Base-by-base conservation (phyloP, 2,329 filamentous ascomycete genomes). In the Aspergillus pseudonomiae region DNA sequence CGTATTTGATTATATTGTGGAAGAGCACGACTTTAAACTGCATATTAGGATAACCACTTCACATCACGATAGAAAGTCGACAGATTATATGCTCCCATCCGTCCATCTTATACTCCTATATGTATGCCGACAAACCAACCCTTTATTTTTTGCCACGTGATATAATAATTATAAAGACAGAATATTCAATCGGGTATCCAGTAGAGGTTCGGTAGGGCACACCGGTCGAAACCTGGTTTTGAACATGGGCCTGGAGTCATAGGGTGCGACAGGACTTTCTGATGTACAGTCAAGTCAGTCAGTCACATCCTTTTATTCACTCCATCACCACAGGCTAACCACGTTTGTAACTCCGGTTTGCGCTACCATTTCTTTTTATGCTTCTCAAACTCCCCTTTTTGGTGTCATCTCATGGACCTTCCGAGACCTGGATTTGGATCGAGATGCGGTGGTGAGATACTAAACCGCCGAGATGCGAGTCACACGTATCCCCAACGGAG, bases 111-210 rank as follows among this genome's bases (percentile, higher is more conserved):
- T 55, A 55, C 52, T 55, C 52, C 52, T 52, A 52, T 52, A 28
- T 55, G 12, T 39, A 55, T 55, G 34, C 52, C n/a, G 16, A 57
- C 39, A 26, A 43, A 46, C 34, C 39, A 12, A 21, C 43, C 39
- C 19, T 57, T 32, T 45, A 28, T 46, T 21, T 34, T 45, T 24
- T 41, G 39, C 32, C 45, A 59, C 30, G 21, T 24, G 21, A 30
- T 59, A 59, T 36, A 45, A 28, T 60, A 60, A 39, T 55, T 43
- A 52, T 41, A 50, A 57, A 57, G 55, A 57, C 57, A 62, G 63
- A 61, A 70, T 65, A 72, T 64, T 67, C 70, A 71, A 75, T 74
- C 67, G 73, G 74, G 74, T 76, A 75, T 76, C 73, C 74, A 72
- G 70, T 70, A 66, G 62, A 65, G 50, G 60, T 58, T 63, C 63